These are phyloP conservation scores for Alternaria longipes DNA, from an alignment of 2,329 filamentous ascomycete species.

Conservation along the genomic window DNA sequence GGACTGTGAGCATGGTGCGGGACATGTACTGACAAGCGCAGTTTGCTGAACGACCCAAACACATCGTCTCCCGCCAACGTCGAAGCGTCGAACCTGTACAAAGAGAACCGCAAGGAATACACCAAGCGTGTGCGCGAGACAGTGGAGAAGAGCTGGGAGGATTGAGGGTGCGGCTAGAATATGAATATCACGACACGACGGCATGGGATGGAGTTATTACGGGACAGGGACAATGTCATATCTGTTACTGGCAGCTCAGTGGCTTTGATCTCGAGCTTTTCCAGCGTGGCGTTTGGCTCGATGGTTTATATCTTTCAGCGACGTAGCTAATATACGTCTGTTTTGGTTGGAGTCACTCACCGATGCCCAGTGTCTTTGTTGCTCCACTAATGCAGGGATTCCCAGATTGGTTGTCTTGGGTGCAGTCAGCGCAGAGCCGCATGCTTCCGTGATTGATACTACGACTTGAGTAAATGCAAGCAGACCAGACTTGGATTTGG, in stretches of 20 bases:
- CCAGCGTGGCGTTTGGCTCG: conserved; percentile 38
- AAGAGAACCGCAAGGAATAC: conserved; percentile 97
- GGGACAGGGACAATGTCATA: conserved; percentile 22
- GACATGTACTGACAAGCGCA: conserved; percentile 53
- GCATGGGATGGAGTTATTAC: conserved; percentile 33
- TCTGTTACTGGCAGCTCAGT: conserved; percentile 13
- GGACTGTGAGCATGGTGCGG: not conserved
- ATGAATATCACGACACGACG: conserved; percentile 22
- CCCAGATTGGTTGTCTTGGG: conserved; percentile 1
- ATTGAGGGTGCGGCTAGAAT: conserved; percentile 58
- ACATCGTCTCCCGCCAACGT: conserved; percentile 98
- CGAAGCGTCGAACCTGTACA: conserved; percentile 97
- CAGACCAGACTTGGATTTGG: not conserved
- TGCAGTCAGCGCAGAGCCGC: not conserved
- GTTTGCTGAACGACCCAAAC: conserved; percentile 96
- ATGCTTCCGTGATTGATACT: not conserved
- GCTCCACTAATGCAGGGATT: conserved; percentile 4
- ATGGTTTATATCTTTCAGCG: conserved; percentile 17
- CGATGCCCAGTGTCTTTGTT: conserved; percentile 1
- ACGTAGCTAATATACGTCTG: conserved; percentile 15
- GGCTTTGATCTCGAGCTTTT: conserved; percentile 24
- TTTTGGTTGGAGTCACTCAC: not conserved
- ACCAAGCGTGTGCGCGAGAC: conserved; percentile 94
- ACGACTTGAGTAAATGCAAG: not conserved
- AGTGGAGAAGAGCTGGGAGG: conserved; percentile 99